Evolutionary conservation across 106 monocot genomes (phyloP).

Genomic region (Hemerocallis citrina): DNA sequence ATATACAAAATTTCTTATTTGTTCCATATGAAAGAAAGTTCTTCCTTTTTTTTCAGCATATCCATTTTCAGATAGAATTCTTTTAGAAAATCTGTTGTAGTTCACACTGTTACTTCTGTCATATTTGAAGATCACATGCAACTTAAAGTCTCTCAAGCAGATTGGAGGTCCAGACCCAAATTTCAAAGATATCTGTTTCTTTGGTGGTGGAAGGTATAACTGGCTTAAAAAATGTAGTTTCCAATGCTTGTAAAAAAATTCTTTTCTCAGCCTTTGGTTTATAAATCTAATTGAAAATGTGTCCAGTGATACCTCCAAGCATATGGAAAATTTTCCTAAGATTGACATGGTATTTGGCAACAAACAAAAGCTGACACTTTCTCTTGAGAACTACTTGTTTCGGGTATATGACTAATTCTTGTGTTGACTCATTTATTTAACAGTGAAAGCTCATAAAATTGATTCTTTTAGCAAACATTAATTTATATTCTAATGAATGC

Average conservation of each 20-base stretch:
- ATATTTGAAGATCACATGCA: conserved; percentile 38
- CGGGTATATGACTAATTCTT: conserved; percentile 36
- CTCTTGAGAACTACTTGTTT: conserved; percentile 96
- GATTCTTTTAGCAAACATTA: background rate
- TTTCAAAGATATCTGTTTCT: conserved; percentile 82
- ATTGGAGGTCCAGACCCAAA: conserved; percentile 79
- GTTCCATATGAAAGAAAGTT: too few species aligned
- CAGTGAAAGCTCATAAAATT: background rate
- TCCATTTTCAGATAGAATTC: too few species aligned
- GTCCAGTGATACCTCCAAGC: conserved; percentile 53
- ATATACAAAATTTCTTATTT: too few species aligned
- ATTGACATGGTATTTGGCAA: conserved; percentile 90
- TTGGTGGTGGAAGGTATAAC: conserved; percentile 75
- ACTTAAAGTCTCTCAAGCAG: conserved; percentile 60
- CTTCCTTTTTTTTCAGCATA: too few species aligned
- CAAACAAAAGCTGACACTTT: conserved; percentile 64
- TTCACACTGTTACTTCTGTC: conserved; percentile 2
- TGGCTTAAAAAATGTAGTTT: background rate
- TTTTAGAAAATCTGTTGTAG: too few species aligned
- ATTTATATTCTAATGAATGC: background rate
- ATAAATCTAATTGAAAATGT: background rate
- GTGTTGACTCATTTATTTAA: background rate
- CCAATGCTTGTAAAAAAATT: background rate
- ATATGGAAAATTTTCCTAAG: conserved; percentile 58
- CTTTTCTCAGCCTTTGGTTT: background rate